A percentile compares a stretch with the other conserved stretches of the same genome.
Conservation (phyloP, 208 protist genomes). For the Naegleria gruberi region DNA sequence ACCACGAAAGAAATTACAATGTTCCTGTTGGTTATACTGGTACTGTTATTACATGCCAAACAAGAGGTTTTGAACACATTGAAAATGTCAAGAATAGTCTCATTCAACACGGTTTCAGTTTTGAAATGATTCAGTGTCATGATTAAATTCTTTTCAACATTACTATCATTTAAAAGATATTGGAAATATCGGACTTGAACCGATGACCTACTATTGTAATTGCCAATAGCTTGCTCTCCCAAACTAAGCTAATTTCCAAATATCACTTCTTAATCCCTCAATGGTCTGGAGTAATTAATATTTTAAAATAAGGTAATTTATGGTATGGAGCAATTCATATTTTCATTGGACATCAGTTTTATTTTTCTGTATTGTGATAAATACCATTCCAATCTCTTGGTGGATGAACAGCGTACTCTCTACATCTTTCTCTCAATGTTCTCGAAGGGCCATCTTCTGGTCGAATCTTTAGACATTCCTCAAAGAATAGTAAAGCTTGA, state of each 20-base stretch:
- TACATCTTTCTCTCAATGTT: not conserved
- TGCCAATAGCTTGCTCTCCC: too few relatives aligned
- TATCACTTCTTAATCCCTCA: too few relatives aligned
- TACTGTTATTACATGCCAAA: not conserved
- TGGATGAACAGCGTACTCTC: not conserved
- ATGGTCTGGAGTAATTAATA: too few relatives aligned
- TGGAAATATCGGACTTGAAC: too few relatives aligned
- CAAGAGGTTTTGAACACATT: not conserved
- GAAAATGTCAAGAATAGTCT: not conserved
- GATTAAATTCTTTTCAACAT: too few relatives aligned
- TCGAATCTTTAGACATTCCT: not conserved
- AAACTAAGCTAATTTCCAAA: too few relatives aligned
- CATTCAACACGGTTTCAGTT: not conserved
- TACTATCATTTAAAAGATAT: too few relatives aligned
- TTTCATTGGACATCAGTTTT: too few relatives aligned
- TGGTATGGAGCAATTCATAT: too few relatives aligned
- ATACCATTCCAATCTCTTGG: not conserved
- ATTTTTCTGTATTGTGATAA: not conserved
- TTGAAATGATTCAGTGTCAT: too few relatives aligned
- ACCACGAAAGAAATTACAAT: slow-evolving; percentile 42
- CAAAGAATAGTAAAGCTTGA: not conserved
- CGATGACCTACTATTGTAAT: too few relatives aligned
- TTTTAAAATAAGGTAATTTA: too few relatives aligned
- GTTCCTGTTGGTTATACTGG: not conserved
- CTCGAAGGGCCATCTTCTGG: not conserved